Percentiles rank a stretch among this genome's conserved stretches.
Evolutionary conservation across 139 green algal species (phyloP).

Genomic region (Tetraselmis chui): DNA sequence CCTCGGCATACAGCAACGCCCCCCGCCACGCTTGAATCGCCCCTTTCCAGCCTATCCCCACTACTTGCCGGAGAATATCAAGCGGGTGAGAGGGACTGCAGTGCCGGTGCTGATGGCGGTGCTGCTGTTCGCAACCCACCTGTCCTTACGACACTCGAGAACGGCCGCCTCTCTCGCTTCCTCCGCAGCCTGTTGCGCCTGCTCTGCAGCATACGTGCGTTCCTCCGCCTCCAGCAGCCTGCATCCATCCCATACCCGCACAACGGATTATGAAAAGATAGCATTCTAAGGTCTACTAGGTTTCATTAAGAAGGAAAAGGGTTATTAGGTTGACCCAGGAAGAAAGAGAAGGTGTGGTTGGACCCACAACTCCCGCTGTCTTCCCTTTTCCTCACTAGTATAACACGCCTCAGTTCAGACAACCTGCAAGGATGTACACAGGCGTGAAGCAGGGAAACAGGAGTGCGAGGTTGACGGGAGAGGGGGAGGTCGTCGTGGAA

Average conservation of each 20-base stretch:
- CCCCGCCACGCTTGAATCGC: no score
- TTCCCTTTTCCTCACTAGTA: not conserved
- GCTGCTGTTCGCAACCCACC: not conserved
- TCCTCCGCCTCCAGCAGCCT: not conserved
- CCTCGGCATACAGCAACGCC: not conserved
- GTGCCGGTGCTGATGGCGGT: no score
- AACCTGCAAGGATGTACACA: not conserved
- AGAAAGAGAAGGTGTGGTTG: no score
- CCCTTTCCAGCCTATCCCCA: no score
- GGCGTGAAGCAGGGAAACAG: not conserved
- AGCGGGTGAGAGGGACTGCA: no score
- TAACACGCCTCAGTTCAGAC: no score
- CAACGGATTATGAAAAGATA: not conserved
- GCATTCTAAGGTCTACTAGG: no score
- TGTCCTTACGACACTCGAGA: not conserved
- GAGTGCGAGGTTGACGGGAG: not conserved
- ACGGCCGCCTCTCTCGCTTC: not conserved
- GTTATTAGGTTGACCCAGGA: no score
- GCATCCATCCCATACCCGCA: not conserved
- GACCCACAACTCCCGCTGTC: not conserved
- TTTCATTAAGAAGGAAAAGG: no score
- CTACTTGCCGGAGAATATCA: no score
- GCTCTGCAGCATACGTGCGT: not conserved
- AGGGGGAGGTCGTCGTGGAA: no score
- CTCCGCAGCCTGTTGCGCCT: not conserved